A percentile compares a stretch with the other conserved stretches of the same genome.
Evolutionary conservation across 306 rosid genomes (phyloP).

Genomic region (Casuarina glauca): DNA sequence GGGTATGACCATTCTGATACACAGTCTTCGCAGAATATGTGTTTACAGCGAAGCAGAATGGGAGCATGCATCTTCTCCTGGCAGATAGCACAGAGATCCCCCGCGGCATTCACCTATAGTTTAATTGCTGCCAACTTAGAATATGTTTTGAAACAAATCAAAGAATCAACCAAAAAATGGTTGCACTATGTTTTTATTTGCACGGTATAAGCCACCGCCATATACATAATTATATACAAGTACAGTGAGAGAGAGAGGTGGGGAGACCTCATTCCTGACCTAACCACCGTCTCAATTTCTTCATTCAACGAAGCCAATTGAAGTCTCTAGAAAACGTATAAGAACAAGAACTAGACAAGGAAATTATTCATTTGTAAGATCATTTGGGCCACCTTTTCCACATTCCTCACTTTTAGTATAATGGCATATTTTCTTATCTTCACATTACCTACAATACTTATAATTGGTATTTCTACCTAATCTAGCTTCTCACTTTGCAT

Average conservation of each 20-base stretch:
- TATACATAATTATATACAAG: no score
- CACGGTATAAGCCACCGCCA: not conserved
- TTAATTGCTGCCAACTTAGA: constrained; percentile 13
- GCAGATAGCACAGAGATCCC: constrained; percentile 98
- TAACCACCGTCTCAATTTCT: not conserved
- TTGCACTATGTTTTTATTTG: not conserved
- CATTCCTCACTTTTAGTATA: not conserved
- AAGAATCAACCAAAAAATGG: not conserved
- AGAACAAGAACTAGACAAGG: not conserved
- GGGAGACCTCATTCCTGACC: not conserved
- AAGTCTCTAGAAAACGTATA: not conserved
- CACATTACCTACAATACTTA: not conserved
- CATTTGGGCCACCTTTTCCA: not conserved
- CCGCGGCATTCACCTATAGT: constrained; percentile 82
- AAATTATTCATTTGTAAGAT: not conserved
- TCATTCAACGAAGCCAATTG: not conserved
- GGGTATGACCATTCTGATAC: constrained; percentile 83
- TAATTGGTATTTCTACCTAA: not conserved
- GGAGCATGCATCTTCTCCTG: constrained; percentile 99
- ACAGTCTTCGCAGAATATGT: constrained; percentile 97
- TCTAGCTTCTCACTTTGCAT: not conserved
- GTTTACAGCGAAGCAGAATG: constrained; percentile 86
- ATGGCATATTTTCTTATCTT: not conserved
- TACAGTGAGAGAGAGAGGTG: no score
- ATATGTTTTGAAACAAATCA: not conserved